phyloP scores from a whole-genome alignment of 768 basidiomycete species.

The Mycena olivaceomarginata region DNA sequence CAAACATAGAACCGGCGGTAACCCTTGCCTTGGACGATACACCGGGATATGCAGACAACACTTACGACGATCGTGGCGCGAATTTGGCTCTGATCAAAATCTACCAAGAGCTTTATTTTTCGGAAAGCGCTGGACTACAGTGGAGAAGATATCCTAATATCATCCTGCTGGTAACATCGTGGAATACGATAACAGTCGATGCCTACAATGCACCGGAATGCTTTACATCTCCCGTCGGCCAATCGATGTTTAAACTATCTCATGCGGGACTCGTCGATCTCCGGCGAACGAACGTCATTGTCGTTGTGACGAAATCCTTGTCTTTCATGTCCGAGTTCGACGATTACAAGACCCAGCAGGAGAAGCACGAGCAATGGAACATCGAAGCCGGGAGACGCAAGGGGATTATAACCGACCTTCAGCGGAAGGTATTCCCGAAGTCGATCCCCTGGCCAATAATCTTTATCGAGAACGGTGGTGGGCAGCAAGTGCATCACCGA shows the following conservation, averaged over 20 bases:
- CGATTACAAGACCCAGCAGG: slow-evolving; percentile 19
- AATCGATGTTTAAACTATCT: slow-evolving; percentile 21
- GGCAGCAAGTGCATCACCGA: background rate
- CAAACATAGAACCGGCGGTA: slow-evolving; percentile 6
- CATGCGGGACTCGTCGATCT: slow-evolving; percentile 22
- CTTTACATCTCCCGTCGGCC: slow-evolving; percentile 24
- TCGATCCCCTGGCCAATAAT: slow-evolving; percentile 17
- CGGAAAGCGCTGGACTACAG: slow-evolving; percentile 13
- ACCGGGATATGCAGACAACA: slow-evolving; percentile 21
- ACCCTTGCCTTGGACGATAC: slow-evolving; percentile 24
- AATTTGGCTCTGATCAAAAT: slow-evolving; percentile 15
- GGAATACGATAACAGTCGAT: slow-evolving; percentile 24
- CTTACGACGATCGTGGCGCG: slow-evolving; percentile 11
- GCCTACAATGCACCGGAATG: slow-evolving; percentile 20
- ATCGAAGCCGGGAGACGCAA: slow-evolving; percentile 19
- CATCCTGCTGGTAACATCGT: slow-evolving; percentile 25
- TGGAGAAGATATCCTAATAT: slow-evolving; percentile 27
- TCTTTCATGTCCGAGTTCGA: slow-evolving; percentile 25
- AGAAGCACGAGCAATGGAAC: slow-evolving; percentile 22
- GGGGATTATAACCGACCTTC: slow-evolving; percentile 14
- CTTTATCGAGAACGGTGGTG: slow-evolving; percentile 33
- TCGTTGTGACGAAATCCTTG: slow-evolving; percentile 28
- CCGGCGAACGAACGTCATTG: slow-evolving; percentile 17
- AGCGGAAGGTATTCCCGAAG: slow-evolving; percentile 22
- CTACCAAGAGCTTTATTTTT: slow-evolving; percentile 18